phyloP scores from a whole-genome alignment of 306 rosid genomes.

The Rosa chinensis region DNA sequence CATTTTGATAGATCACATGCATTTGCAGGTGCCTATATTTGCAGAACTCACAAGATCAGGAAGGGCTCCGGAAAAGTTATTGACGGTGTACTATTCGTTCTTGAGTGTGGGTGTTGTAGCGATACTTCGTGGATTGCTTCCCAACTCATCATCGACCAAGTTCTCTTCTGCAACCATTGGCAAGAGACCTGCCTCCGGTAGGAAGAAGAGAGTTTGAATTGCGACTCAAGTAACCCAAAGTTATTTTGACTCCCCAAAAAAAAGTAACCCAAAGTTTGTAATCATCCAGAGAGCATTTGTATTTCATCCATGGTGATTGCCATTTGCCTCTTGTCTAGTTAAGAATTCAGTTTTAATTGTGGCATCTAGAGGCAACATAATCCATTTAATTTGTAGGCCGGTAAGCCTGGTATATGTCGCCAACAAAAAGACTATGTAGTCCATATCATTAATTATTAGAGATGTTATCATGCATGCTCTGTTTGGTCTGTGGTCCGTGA shows the following conservation, averaged over 20 bases:
- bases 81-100: constrained; percentile 19
- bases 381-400: not conserved
- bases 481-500: not conserved
- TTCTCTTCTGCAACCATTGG: not conserved
- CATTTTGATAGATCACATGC: not conserved
- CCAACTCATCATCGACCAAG: constrained; percentile 2
- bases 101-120: constrained; percentile 22
- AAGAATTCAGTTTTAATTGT: not conserved
- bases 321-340: not conserved
- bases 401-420: not conserved
- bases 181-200: constrained; percentile 5
- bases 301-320: not conserved
- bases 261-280: not conserved
- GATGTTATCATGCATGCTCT: not conserved
- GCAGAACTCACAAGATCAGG: constrained; percentile 17
- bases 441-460: not conserved
- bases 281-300: not conserved
- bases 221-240: not conserved
- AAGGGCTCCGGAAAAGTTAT: constrained; percentile 14
- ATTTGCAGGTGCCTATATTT: constrained; percentile 23
- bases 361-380: not conserved
- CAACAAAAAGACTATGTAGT: not conserved
- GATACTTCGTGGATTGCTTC: constrained; percentile 19
- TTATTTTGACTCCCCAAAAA: not conserved
- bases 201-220: constrained; percentile 18